Percentiles rank a stretch among this genome's conserved stretches.
Evolutionary conservation across 768 basidiomycete species (phyloP).

Genomic region (Rhodotorula paludigena): DNA sequence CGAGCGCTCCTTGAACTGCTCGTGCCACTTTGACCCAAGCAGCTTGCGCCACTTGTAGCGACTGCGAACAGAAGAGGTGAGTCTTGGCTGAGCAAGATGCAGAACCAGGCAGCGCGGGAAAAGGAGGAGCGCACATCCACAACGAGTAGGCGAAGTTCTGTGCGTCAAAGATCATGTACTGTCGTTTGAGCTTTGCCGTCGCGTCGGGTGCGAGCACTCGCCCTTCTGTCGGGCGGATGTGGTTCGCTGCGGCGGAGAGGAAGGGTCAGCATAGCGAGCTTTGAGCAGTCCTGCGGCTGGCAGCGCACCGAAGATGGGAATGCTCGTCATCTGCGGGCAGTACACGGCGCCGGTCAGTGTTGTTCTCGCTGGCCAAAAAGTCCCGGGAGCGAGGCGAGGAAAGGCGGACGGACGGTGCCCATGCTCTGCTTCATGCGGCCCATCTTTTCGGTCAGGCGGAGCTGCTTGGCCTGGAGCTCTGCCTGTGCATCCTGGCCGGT

Average conservation of each 20-base stretch:
- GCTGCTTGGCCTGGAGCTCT: conserved; percentile 27
- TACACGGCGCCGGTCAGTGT: background rate
- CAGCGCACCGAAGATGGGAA: conserved; percentile 27
- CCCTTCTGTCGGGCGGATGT: conserved; percentile 25
- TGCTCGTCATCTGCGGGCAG: conserved; percentile 2
- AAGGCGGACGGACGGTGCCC: conserved; percentile 14
- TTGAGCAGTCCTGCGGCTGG: background rate
- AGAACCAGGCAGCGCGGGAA: background rate
- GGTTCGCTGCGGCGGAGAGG: conserved; percentile 22
- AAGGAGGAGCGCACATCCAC: conserved; percentile 9
- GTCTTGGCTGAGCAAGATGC: background rate
- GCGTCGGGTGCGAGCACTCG: conserved; percentile 10
- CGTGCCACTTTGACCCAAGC: conserved; percentile 22
- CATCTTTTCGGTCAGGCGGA: conserved; percentile 33
- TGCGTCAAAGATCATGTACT: background rate
- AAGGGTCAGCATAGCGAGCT: background rate
- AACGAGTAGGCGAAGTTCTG: conserved; percentile 1
- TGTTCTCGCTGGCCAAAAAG: background rate
- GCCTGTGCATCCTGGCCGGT: conserved; percentile 1
- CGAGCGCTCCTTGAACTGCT: conserved; percentile 21
- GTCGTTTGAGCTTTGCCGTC: background rate
- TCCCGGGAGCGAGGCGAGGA: background rate
- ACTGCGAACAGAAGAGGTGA: background rate
- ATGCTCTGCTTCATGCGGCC: conserved; percentile 37
- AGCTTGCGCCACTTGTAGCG: conserved; percentile 19